Conservation (phyloP, 495 filamentous ascomycete species). For the Hypoxylon subgilvum region DNA sequence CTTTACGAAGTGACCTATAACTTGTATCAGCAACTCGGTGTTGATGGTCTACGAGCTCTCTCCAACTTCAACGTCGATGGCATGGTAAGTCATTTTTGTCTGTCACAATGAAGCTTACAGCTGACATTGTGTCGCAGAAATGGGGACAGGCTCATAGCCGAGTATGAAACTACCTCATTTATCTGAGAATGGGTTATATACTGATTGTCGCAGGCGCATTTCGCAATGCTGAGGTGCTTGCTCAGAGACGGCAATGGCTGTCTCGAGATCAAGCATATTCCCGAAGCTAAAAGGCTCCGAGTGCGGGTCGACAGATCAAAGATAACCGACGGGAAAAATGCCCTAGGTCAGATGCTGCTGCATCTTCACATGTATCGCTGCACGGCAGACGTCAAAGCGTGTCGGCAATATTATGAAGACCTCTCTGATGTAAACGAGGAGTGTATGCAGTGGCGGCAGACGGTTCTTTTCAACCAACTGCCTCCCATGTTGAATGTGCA, state of each 20-base stretch:
- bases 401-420: constrained; percentile 48
- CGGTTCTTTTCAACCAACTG: too few species aligned
- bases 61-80: constrained; percentile 51
- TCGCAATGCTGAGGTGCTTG: constrained; percentile 50
- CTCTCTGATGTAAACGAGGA: constrained; percentile 49
- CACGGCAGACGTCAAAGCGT: constrained; percentile 51
- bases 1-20: constrained; percentile 50
- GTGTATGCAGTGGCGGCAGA: too few species aligned
- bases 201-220: constrained; percentile 47
- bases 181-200: background rate
- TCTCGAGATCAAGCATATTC: constrained; percentile 40
- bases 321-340: constrained; percentile 50
- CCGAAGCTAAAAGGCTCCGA: constrained; percentile 28
- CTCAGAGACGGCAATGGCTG: constrained; percentile 44
- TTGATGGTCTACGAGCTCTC: constrained; percentile 52
- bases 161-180: constrained; percentile 27
- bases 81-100: constrained; percentile 43
- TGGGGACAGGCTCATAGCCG: constrained; percentile 56
- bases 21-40: constrained; percentile 51
- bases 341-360: constrained; percentile 51
- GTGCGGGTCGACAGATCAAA: constrained; percentile 47
- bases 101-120: too few species aligned
- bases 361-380: constrained; percentile 55
- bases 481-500: constrained; percentile 50
- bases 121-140: constrained; percentile 36